Evolutionary conservation across 441 rosid genomes (phyloP), one percentile per base, ranked within the genome.

Genomic region (Jatropha multifida): DNA sequence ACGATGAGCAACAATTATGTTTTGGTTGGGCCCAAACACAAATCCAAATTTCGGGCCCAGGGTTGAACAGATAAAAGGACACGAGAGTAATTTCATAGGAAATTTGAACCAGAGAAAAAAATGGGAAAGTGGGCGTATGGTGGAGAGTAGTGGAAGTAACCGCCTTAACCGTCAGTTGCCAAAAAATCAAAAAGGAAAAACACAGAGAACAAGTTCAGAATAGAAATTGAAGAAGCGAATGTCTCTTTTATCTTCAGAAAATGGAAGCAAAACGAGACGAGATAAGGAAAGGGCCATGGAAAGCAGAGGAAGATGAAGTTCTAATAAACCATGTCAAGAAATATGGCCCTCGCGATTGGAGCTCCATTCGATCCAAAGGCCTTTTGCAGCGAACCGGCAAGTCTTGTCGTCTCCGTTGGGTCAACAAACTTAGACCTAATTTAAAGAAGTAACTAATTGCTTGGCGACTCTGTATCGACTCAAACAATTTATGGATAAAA

Each of bases 281-380:
- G 54, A 87, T 90, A 7, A 88, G 93, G 74, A 94, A 94, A 85
- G 98, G 99, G 27, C 98, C 97, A 58, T 91, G 99, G 99, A 91
- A 92, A 81, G 86, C 87, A 0, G 99, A 94, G 62, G 98, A 95
- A 82, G 99, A 95, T 71, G 82, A 91, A 71, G 93, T 92, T 13
- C 79, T 95, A 1, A 78, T 86, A 41, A 90, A 82, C 81, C 98
- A 92, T 40, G 98, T 96, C 1, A 86, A 80, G 60, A 81, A 80
- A 75, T 88, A 88, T 41, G 98, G 98, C 13, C 93, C 98, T 51
- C 86, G 97, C 15, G 98, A 93, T 74, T 96, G 98, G 99, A 93
- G 99, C 95, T 93, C 98, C 92, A 92, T 95, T 90, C 95, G 95
- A 92, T 90, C 98, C 98, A 95, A 93, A 85, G 98, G 98, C 46